A percentile compares a stretch with the other conserved stretches of the same genome.
These are phyloP conservation scores for Trichoderma lentiforme DNA, from an alignment of 2,329 filamentous ascomycete genomes.

Conservation along the genomic window DNA sequence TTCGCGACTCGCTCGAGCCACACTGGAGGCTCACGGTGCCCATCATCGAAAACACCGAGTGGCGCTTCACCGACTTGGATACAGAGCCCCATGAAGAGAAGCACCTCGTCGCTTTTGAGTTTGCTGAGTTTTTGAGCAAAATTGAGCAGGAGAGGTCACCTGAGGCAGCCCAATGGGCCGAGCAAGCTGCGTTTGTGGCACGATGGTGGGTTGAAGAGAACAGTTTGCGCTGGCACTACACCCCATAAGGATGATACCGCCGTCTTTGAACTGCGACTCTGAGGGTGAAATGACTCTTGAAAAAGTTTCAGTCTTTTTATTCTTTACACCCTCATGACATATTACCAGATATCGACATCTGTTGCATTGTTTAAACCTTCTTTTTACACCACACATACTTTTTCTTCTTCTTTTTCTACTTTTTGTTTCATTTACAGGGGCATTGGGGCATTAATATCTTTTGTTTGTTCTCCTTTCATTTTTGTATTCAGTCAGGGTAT, in stretches of 20 bases:
- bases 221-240: slow-evolving; percentile 23
- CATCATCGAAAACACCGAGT: slow-evolving; percentile 26
- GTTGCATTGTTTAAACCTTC: neutral
- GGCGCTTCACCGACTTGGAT: slow-evolving; percentile 26
- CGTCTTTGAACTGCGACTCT: neutral
- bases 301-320: neutral
- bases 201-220: slow-evolving; percentile 27
- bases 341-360: neutral
- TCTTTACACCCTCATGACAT: slow-evolving; percentile 4
- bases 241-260: neutral
- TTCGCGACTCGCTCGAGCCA: slow-evolving; percentile 24
- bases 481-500: slow-evolving; percentile 14
- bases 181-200: slow-evolving; percentile 24
- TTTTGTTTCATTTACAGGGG: neutral
- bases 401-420: neutral
- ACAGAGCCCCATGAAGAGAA: slow-evolving; percentile 24
- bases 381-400: neutral
- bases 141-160: slow-evolving; percentile 19
- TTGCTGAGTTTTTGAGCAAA: slow-evolving; percentile 18
- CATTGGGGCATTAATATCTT: slow-evolving; percentile 14
- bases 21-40: slow-evolving; percentile 28
- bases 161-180: slow-evolving; percentile 22
- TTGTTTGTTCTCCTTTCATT: neutral
- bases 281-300: neutral
- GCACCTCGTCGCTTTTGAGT: slow-evolving; percentile 22